Base-by-base conservation (phyloP, 2,329 filamentous ascomycete species). In the Fusarium sp. region DNA sequence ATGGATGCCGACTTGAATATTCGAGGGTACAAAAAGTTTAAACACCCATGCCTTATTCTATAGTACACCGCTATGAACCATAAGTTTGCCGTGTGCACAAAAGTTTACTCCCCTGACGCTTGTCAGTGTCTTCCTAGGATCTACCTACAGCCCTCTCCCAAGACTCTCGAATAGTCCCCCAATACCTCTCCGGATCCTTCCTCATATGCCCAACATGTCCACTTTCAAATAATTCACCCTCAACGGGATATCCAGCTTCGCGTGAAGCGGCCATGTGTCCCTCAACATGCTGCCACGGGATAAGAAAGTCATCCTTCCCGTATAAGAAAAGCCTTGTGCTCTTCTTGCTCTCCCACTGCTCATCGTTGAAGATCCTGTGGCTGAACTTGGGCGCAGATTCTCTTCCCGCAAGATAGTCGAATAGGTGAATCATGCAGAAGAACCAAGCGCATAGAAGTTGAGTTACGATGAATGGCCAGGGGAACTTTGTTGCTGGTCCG, bases 191-290 rank as follows among this genome's bases (percentile, higher is more conserved):
- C 0, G 64, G 62, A 15, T 42, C 20, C 10, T 27, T 38, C 7
- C 41, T 67, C 64, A 67, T 67, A 4, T 66, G 62, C 0, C 33
- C 64, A 6, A 67, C 62, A 38, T 67, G 64, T 2, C 64, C 64
- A 29, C 62, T 67, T 2, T 61, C 20, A 4, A 67, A 67, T 1
- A 47, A 3, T 14, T 52, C 44, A 5, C 62, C 63, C 4, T 67
- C 53, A 3, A 29, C 45, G 10, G 20, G 17, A 0, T 52, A 67
- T 4, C 64, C 62, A 3, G 17, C 14, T 0, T 25, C 36, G 0
- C 36, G 15, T 0, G 35, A 58, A 0, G 14, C 10, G 0, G 64
- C 64, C 6, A 67, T 61, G 3, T 61, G 36, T 11, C 38, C 35
- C 18, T 67, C 62, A 4, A 67, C 42, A 14, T 67, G 53, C 5